Base-by-base conservation (phyloP, 1,284 basidiomycete genomes). In the Psilocybe mexicana region DNA sequence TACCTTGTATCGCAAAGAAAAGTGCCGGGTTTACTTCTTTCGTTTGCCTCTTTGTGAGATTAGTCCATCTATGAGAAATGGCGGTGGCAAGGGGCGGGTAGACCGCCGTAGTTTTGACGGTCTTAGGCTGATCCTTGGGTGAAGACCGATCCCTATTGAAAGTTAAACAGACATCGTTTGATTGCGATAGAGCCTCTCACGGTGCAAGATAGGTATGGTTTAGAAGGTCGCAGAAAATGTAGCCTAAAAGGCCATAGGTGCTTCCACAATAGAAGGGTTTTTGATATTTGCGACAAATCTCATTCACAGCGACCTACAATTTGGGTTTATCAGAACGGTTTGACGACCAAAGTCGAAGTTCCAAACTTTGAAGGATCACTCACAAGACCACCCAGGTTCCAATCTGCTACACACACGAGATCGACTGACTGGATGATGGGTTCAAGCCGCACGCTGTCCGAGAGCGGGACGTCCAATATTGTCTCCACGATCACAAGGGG, bases 181-280 rank as follows among this genome's bases (percentile, higher is more conserved):
- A 42, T 28, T 26, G 25, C 18, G 36, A 25, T 30, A 47, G 54
- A 57, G 54, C 57, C 58, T 61, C 56, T 78, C 76, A 94, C 94
- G 86, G 85, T 57, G 86, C 78, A 61, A 97, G 84, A 71, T 91
- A 96, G 63, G 93, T 87, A 69, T 96, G 94, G 44, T 83, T 79
- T 57, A 95, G 80, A 48, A 99, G 81, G 71, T 99, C 96, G 59
- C 93, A 92, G 71, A 98, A 98, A 66, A 96, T 92, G 74, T 92
- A 99, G 5, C 96, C 97, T 49, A 89, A 79, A 59, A 96, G 79
- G n/a, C 96, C 96, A 71, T 93, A 95, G 10, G 91, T 88, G 7
- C 90, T 90, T 0, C 94, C 92, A 18, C 88, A 86, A 68, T 97
- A 98, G 72, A 98, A 92, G 12, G 90, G 88, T 62, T 88, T 92